These are phyloP conservation scores for Agapanthus africanus DNA, from an alignment of 106 monocot genomes.

Conservation along the genomic window DNA sequence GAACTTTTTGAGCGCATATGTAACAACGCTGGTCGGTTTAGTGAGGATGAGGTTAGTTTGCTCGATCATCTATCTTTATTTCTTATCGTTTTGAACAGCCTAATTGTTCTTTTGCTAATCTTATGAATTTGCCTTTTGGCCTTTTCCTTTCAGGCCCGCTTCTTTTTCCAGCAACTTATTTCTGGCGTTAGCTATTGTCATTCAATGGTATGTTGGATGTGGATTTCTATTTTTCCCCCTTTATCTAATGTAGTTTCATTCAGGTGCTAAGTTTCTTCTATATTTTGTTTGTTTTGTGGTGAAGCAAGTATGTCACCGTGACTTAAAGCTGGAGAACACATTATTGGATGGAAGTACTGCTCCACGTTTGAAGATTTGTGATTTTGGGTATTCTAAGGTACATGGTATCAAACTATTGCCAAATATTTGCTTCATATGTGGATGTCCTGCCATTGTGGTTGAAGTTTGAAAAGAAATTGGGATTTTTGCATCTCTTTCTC, in stretches of 20 bases:
- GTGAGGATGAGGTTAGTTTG: slow-evolving; percentile 60
- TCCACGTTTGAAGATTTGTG: slow-evolving; percentile 95
- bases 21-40: slow-evolving; percentile 85
- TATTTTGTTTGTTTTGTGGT: slow-evolving; percentile 21
- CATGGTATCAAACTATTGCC: background rate
- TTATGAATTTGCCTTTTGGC: background rate
- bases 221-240: background rate
- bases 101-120: background rate
- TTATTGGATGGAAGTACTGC: slow-evolving; percentile 88
- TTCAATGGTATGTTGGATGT: slow-evolving; percentile 68
- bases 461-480: background rate
- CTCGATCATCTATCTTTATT: background rate
- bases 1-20: slow-evolving; percentile 96
- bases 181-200: slow-evolving; percentile 96
- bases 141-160: slow-evolving; percentile 57
- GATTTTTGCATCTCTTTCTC: background rate
- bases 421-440: background rate
- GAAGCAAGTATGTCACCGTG: slow-evolving; percentile 99
- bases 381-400: slow-evolving; percentile 99
- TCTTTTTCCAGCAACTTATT: slow-evolving; percentile 97
- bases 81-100: background rate
- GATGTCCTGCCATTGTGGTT: background rate
- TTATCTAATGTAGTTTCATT: background rate
- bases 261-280: background rate
- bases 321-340: slow-evolving; percentile 93